Base-by-base conservation (phyloP, 257 asterid species). In the Cinchona pubescens region DNA sequence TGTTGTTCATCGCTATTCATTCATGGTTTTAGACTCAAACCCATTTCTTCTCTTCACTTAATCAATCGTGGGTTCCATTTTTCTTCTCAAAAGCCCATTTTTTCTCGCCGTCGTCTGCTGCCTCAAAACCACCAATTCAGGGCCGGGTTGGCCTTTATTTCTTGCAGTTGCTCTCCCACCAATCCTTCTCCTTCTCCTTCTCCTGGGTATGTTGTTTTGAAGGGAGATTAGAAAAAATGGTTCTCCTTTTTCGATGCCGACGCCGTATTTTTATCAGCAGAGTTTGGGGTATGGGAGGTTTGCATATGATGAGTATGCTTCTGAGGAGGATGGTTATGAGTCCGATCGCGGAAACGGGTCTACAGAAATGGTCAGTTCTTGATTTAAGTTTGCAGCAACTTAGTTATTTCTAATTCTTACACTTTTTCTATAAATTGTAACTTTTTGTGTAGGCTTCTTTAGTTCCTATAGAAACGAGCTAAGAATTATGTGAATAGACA, bases 261-360 rank as follows among this genome's bases (percentile, higher is more conserved):
- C 95, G n/a, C 93, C 96, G 25, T 84, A 73, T 42, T 76, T 83
- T 75, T 82, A 84, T 79, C 91, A 83, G 80, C 93, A 80, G 86
- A 88, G 71, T 79, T 79, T 80, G 72, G 89, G 96, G 69, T 90
- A 86, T 70, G 93, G 94, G 30, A 77, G 89, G 82, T 86, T 75
- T 83, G 95, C 95, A 8, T 87, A 90, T 76, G 87, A 90, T 45
- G 93, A 88, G 38, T 88, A 82, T 81, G 90, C 75, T 2, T 93
- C 98, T 0, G 97, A 90, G 82, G 92, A 86, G 73, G 90, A 73
- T n/a, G 81, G 76, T 40, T 81, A 51, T 3, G 74, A 87, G 38
- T 85, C 96, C 78, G 97, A 87, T 62, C 71, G 67, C 13, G 92
- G 88, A 45, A 55, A 25, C 42, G 86, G 81, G 71, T 82, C 98